Evolutionary conservation across 2,329 filamentous ascomycete genomes (phyloP), one percentile per base, ranked within the genome.

Genomic region (Talaromyces sp.): DNA sequence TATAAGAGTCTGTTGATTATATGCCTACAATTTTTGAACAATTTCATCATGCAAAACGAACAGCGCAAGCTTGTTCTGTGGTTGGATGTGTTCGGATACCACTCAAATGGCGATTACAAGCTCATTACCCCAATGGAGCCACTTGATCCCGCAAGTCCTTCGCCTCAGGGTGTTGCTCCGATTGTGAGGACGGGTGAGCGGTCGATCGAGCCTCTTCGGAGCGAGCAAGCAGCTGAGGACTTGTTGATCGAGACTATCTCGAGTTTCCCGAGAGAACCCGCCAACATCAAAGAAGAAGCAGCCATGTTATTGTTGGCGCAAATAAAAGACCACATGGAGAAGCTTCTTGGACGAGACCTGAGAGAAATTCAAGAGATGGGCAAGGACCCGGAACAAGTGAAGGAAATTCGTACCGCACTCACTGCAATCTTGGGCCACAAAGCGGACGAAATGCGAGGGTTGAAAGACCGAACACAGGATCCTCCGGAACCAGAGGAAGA

Each of bases 1-100:
- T 87, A 86, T 73, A 87, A 88, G 73, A 84, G 85, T 66, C 75
- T 88, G 19, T 76, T 88, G 66, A 87, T 87, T 59, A 86, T 84
- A 2, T 84, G 83, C 63, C 76, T 88, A n/a, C 86, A 88, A 68
- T 87, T 86, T 64, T 73, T 88, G 59, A 86, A 88, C 73, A 88
- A 88, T 64, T 81, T 87, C 55, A 84, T 86, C 53, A 85, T 85
- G 68, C 82, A 85, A 63, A 88, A 88, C 65, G 85, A 88, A 71
- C 80, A 85, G 62, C 77, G 84, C 43, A 88, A 88, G 67, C 78
- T 87, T 65, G 84, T 86, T 66, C 78, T 88, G 2, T 88, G 85
- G 85, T 73, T 87, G 41, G 83, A 86, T 69, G 76, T 88, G 1
- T 88, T 88, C 65, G 86, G 86, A 56, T 83, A 82, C 63, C 79